These are phyloP conservation scores for Lepidium africanum DNA, from an alignment of 345 rosid species.

Conservation along the genomic window DNA sequence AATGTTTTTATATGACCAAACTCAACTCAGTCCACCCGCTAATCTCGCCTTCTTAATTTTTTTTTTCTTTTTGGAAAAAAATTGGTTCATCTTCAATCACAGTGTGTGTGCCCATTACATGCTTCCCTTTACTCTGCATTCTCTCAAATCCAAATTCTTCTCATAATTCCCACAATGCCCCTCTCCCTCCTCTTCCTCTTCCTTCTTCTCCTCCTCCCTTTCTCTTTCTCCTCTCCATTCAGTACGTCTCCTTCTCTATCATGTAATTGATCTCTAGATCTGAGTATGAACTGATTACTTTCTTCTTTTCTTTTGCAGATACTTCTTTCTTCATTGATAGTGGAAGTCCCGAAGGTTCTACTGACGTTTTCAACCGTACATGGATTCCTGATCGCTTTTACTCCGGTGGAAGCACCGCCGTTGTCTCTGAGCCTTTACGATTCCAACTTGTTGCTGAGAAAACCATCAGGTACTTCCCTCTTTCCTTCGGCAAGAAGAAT, in stretches of 20 bases:
- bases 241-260: no score
- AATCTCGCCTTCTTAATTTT: conserved; percentile 20
- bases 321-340: conserved; percentile 71
- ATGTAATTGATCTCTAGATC: conserved; percentile 12
- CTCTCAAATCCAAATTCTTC: neutral
- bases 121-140: conserved; percentile 4
- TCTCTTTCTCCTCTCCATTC: conserved; percentile 26
- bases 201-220: neutral
- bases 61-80: neutral
- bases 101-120: neutral
- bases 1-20: conserved; percentile 16
- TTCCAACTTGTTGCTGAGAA: conserved; percentile 63
- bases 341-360: conserved; percentile 48
- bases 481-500: conserved; percentile 87
- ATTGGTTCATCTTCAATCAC: neutral
- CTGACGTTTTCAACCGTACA: conserved; percentile 60
- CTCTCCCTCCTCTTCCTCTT: conserved; percentile 8
- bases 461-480: conserved; percentile 81
- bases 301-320: conserved; percentile 31
- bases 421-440: conserved; percentile 85
- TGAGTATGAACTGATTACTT: conserved; percentile 1
- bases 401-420: conserved; percentile 61
- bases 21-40: conserved; percentile 25
- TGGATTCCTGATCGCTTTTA: conserved; percentile 82
- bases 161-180: conserved; percentile 27